These are phyloP conservation scores for Golubevia pallescens DNA, from an alignment of 1,284 basidiomycete genomes.

Conservation along the genomic window DNA sequence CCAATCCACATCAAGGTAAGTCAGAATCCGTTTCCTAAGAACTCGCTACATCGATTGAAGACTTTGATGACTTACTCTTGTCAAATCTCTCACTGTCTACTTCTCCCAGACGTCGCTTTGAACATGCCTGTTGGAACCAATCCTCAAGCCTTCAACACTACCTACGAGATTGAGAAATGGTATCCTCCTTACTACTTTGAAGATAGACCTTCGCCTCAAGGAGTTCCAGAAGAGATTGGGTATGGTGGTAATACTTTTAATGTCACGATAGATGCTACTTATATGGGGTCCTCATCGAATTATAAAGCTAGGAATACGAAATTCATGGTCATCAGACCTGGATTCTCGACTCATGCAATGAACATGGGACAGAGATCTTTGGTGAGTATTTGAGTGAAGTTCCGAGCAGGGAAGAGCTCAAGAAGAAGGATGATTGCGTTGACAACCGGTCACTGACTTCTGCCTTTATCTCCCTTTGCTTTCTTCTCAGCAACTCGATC, in stretches of 20 bases:
- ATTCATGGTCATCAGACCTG: conserved; percentile 33
- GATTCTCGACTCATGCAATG: conserved; percentile 55
- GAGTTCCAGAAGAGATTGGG: neutral
- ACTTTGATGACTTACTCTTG: too few relatives aligned
- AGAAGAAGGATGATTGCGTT: too few relatives aligned
- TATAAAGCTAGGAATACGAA: neutral
- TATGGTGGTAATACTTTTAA: neutral
- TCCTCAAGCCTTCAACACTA: conserved; percentile 32
- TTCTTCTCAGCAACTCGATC: conserved; percentile 13
- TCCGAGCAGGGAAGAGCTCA: too few relatives aligned
- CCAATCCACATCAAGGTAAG: conserved; percentile 59
- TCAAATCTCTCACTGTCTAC: too few relatives aligned
- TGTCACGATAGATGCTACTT: conserved; percentile 15
- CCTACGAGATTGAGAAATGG: neutral
- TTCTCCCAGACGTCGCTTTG: conserved; percentile 24
- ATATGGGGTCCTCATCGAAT: conserved; percentile 12
- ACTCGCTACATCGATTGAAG: conserved; percentile 6
- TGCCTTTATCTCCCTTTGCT: too few relatives aligned
- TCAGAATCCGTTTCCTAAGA: too few relatives aligned
- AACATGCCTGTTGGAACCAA: conserved; percentile 35
- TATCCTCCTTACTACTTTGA: neutral
- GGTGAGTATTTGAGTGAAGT: too few relatives aligned
- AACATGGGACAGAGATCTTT: conserved; percentile 34
- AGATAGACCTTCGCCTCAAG: conserved; percentile 6
- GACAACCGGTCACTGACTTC: too few relatives aligned